A percentile compares a stretch with the other conserved stretches of the same genome.
These are phyloP conservation scores for Avena sativa DNA, from an alignment of 176 grass and related monocot genomes.

Conservation along the genomic window DNA sequence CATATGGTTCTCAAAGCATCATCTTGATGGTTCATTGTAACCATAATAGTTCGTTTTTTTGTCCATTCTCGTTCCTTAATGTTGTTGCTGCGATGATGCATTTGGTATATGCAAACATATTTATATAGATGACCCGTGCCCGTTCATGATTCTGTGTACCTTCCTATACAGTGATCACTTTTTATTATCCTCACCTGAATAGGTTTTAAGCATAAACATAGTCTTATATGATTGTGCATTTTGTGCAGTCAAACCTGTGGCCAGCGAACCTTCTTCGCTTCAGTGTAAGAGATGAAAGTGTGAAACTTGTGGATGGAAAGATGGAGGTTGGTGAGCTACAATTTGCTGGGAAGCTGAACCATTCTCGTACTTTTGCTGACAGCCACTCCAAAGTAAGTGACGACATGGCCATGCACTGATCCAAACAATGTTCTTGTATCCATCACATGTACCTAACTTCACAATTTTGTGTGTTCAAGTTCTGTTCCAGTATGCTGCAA, in stretches of 20 bases:
- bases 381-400: slow-evolving; percentile 80
- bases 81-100: background rate
- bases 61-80: background rate
- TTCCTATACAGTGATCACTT: slow-evolving; percentile 26
- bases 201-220: background rate
- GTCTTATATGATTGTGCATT: background rate
- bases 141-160: slow-evolving; percentile 19
- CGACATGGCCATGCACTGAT: background rate
- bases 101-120: background rate
- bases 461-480: slow-evolving; percentile 39
- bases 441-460: slow-evolving; percentile 21
- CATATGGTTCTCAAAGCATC: background rate
- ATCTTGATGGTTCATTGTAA: no score
- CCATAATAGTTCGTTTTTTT: background rate
- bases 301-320: slow-evolving; percentile 46
- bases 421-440: background rate
- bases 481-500: slow-evolving; percentile 88
- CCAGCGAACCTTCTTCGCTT: slow-evolving; percentile 26
- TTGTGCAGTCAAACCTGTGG: background rate
- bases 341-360: slow-evolving; percentile 25
- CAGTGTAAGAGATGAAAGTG: slow-evolving; percentile 71
- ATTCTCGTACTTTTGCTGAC: slow-evolving; percentile 73
- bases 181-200: background rate
- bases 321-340: no score
- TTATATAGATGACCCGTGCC: background rate